Base-by-base conservation (phyloP, 73 alveolate genomes). In the Stentor roeselii region DNA sequence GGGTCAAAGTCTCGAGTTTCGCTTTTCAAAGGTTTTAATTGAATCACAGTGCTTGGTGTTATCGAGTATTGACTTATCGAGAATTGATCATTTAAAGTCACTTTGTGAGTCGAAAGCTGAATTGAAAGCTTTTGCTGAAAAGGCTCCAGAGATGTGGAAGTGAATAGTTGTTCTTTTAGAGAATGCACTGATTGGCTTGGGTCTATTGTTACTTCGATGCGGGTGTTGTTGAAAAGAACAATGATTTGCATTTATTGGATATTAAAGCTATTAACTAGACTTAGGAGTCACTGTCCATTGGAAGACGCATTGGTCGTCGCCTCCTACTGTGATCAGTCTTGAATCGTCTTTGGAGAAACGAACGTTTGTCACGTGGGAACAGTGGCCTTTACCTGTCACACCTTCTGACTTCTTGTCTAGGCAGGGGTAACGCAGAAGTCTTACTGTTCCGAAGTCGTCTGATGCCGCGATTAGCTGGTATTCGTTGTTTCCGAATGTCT, bases 261-360 rank as follows among this genome's bases (percentile, higher is more conserved):
- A 11, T 50, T 50, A 50, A 50, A 50, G 6, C 21, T 11, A 50
- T 67, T 27, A 60, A n/a, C 37, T 67, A 21, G 37, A 15, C 34
- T 67, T 67, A 1, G 37, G 42, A 82, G 59, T 83, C 82, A 86
- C 91, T 74, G 91, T 96, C 98, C 98, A 92, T 59, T 92, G 84
- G 92, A 96, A 92, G 40, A 94, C 92, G 86, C 97, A 89, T 61
- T 92, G 88, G 83, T 96, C 99, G 86, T 94, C 96, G 3, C 99
- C 99, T 27, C 99, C 98, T 59, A 92, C 89, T 6, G 96, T 87
- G 75, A 90, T 83, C 58, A 95, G 83, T 61, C 60, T 74, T 76
- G 86, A 82, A 74, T 92, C 98, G 83, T 92, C 92, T 15, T 87
- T 50, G 59, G 89, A 37, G 86, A 91, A 94, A 86, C 91, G 92